Evolutionary conservation across 306 rosid species (phyloP).

Genomic region (Luffa acutangula): DNA sequence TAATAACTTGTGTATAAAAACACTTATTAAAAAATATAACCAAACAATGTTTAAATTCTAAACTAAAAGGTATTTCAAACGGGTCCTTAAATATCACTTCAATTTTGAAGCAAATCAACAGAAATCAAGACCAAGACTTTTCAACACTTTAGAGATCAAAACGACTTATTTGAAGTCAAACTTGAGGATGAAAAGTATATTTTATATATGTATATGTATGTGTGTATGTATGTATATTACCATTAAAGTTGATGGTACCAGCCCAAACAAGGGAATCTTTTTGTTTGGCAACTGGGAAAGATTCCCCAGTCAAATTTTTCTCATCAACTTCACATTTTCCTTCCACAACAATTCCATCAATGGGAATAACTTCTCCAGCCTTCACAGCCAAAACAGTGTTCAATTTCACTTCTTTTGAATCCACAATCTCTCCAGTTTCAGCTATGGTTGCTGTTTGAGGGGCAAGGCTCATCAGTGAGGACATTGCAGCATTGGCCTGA

Average conservation of each 20-base stretch:
- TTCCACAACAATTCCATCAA: slow-evolving; percentile 74
- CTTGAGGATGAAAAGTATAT: too few relatives aligned
- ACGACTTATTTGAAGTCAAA: background rate
- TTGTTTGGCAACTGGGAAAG: slow-evolving; percentile 75
- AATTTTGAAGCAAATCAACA: too few relatives aligned
- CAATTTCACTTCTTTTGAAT: slow-evolving; percentile 56
- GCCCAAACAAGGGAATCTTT: slow-evolving; percentile 76
- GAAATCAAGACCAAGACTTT: too few relatives aligned
- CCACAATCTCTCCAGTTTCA: slow-evolving; percentile 71
- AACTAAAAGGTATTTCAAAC: too few relatives aligned
- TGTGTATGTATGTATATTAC: slow-evolving; percentile 17
- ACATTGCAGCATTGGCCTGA: slow-evolving; percentile 82
- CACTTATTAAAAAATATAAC: too few relatives aligned
- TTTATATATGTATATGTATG: too few relatives aligned
- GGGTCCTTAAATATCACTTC: too few relatives aligned
- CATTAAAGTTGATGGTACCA: slow-evolving; percentile 83
- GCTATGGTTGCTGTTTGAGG: slow-evolving; percentile 85
- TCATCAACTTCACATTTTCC: slow-evolving; percentile 85
- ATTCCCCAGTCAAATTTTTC: slow-evolving; percentile 74
- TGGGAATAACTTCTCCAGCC: slow-evolving; percentile 80
- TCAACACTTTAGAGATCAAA: background rate
- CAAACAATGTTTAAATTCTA: too few relatives aligned
- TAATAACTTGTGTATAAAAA: too few relatives aligned
- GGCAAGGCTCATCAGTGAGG: slow-evolving; percentile 55
- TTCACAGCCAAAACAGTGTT: slow-evolving; percentile 57